Percentiles rank a stretch among this genome's conserved stretches.
Conservation (phyloP, 2,329 filamentous ascomycete genomes). For the Paraconiothyrium brasiliense region DNA sequence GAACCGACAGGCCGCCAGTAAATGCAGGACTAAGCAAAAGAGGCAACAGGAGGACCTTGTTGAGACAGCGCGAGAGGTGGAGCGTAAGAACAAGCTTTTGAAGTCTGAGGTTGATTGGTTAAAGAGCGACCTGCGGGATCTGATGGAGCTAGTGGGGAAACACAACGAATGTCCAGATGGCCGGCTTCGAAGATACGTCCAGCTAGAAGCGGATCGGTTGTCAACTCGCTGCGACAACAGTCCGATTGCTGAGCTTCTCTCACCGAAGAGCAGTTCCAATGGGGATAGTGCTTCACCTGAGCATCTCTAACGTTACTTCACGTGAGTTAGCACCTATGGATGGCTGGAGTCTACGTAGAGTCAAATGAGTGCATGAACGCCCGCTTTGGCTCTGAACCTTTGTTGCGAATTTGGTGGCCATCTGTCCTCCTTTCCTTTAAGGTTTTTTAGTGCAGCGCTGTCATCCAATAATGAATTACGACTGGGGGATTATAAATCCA, state of each 20-base stretch:
- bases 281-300: not conserved
- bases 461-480: not conserved
- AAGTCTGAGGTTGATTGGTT: constrained; percentile 41
- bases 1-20: constrained; percentile 76
- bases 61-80: constrained; percentile 47
- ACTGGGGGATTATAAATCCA: not conserved
- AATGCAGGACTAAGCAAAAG: constrained; percentile 75
- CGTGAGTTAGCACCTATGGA: too few relatives aligned
- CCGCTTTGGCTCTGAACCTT: not conserved
- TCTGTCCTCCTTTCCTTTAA: not conserved
- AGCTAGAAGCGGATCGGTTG: constrained; percentile 38
- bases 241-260: constrained; percentile 9
- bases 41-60: constrained; percentile 62
- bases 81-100: constrained; percentile 38
- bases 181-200: constrained; percentile 36
- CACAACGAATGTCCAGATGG: constrained; percentile 38
- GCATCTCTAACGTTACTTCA: too few relatives aligned
- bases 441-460: not conserved
- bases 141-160: constrained; percentile 36
- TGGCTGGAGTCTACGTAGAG: too few relatives aligned
- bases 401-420: not conserved
- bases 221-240: constrained; percentile 9
- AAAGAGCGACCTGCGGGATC: constrained; percentile 28
- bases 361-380: too few relatives aligned
- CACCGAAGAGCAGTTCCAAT: not conserved